A percentile compares a stretch with the other conserved stretches of the same genome.
phyloP scores from a whole-genome alignment of 1,139 yeast species.

The Arxiozyma bovina region DNA sequence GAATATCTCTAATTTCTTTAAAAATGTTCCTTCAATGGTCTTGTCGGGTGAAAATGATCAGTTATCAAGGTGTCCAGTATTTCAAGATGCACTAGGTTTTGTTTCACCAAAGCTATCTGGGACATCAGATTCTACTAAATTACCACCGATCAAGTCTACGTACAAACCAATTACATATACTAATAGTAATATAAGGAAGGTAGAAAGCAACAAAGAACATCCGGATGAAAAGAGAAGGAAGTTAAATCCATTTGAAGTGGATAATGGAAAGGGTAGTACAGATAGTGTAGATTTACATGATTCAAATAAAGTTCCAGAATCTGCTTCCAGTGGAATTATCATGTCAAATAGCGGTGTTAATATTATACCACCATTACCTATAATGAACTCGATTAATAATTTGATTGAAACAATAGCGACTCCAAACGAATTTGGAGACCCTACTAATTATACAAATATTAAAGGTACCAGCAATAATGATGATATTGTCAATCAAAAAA shows the following conservation, averaged over 20 bases:
- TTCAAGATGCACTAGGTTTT: conserved; percentile 31
- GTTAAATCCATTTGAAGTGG: conserved; percentile 4
- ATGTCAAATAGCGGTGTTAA: not conserved
- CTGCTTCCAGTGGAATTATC: conserved; percentile 1
- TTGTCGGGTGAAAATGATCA: conserved; percentile 28
- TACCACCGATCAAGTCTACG: conserved; percentile 26
- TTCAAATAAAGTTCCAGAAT: not conserved
- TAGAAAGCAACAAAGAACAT: conserved; percentile 7
- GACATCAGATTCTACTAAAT: conserved; percentile 13
- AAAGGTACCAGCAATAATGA: conserved; percentile 5
- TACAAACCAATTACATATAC: conserved; percentile 31
- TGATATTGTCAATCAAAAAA: conserved; percentile 8
- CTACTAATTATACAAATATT: not conserved
- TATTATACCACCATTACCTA: conserved; percentile 2
- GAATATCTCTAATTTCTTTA: conserved; percentile 22
- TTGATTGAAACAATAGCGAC: conserved; percentile 4
- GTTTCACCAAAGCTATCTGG: conserved; percentile 16
- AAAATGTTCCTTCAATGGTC: conserved; percentile 13
- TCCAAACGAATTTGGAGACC: conserved; percentile 1
- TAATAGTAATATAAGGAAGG: conserved; percentile 24
- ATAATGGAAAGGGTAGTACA: not conserved
- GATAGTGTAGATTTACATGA: not conserved
- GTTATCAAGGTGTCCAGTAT: conserved; percentile 30
- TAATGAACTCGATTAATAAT: conserved; percentile 3
- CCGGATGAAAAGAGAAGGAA: conserved; percentile 21